Evolutionary conservation across 257 asterid species (phyloP).

Genomic region (Solanum raphanifolium): DNA sequence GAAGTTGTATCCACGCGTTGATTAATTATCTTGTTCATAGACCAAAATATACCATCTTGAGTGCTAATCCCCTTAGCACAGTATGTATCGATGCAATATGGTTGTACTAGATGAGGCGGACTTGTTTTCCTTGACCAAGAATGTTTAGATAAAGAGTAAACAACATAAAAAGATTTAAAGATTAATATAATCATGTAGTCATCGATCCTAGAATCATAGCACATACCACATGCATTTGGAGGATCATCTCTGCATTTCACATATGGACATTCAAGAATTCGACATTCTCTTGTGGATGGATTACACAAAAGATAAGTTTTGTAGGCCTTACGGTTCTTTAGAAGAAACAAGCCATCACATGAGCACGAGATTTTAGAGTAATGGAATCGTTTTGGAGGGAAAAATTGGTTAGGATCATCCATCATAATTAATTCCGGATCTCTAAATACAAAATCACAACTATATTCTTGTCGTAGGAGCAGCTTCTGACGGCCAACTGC

Average conservation of each 20-base stretch:
- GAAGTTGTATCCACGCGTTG: background rate
- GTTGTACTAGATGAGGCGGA: background rate
- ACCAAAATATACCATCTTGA: background rate
- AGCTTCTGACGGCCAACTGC: background rate
- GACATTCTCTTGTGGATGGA: background rate
- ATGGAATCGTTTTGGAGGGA: background rate
- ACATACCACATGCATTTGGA: background rate
- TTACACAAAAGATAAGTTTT: background rate
- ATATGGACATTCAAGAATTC: background rate
- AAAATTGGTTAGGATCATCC: background rate
- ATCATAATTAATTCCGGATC: background rate
- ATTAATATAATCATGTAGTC: background rate
- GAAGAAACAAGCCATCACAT: background rate
- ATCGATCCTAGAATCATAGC: background rate
- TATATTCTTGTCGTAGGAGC: background rate
- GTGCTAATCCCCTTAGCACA: background rate
- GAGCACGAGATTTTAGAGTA: background rate
- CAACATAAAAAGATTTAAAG: background rate
- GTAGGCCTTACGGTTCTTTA: background rate
- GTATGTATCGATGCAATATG: background rate
- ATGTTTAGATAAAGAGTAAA: background rate
- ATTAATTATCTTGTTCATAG: background rate
- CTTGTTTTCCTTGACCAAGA: background rate
- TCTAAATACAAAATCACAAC: background rate
- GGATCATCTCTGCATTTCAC: background rate